Evolutionary conservation across 1,284 basidiomycete genomes (phyloP), one percentile per base, ranked within the genome.

Genomic region (Hymenochaete sp.): DNA sequence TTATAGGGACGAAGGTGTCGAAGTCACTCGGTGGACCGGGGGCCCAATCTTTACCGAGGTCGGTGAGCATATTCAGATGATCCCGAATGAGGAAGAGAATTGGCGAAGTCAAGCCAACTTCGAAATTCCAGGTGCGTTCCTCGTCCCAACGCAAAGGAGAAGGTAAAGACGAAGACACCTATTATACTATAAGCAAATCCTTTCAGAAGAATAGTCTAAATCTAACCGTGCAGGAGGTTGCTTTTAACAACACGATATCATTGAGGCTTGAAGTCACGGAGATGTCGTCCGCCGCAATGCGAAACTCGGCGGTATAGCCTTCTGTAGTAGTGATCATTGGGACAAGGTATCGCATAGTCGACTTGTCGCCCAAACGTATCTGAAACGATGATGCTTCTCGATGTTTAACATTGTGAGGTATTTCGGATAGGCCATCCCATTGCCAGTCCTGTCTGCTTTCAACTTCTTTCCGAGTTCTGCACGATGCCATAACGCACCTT

Each of bases 21-120:
- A 82, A 87, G 57, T 88, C 81, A 19, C 73, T 78, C 0, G 80
- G 78, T 18, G 86, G 81, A 1, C 89, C 89, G 5, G 83, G 77
- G 8, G 72, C 73, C 91, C 92, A 97, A 59, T 97, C 93, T 55
- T 81, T 87, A 28, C 80, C 79, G 4, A 96, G 70, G 61, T 97
- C 93, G 2, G 81, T 80, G 55, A 96, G 76, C 72, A 96, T 87
- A 55, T 90, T 91, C 63, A 93, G 77, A 57, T 97, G 93, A 58
- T 96, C 93, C 28, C 91, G 79, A 16, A 96, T 68, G 10, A 95
- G 67, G 56, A 79, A 86, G 26, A 93, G 70, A 3, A 75, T 66
- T 3, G 91, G 82, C 29, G 77, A 75, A 14, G 79, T 74, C 18
- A 97, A 65, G 3, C 73, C 76, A 38, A 91, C 61, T 19, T 77